Percentiles rank a stretch among this genome's conserved stretches.
phyloP scores from a whole-genome alignment of 805 yeast genomes.

The Lachancea mirantina region DNA sequence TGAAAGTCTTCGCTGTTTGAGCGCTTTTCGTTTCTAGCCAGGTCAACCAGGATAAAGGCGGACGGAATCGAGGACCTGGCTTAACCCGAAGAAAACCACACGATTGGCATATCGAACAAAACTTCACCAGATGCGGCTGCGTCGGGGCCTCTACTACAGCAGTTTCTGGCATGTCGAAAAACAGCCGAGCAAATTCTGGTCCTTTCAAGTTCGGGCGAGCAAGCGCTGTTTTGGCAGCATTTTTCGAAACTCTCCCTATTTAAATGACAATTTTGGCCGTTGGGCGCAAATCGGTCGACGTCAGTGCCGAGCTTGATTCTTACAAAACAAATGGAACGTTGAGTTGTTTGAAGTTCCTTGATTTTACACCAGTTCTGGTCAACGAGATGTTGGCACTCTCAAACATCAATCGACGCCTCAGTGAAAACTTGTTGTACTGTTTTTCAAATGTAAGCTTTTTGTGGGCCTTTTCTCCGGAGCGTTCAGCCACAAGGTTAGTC shows the following conservation, averaged over 20 bases:
- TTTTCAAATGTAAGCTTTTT: slow-evolving; percentile 14
- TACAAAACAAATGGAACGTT: no score
- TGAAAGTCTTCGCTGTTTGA: no score
- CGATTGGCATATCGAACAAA: slow-evolving; percentile 2
- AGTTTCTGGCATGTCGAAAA: slow-evolving; percentile 3
- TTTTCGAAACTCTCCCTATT: slow-evolving; percentile 24
- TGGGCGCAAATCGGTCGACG: slow-evolving; percentile 23
- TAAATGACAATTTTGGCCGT: slow-evolving; percentile 24
- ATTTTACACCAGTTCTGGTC: slow-evolving; percentile 20
- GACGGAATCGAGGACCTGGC: not conserved
- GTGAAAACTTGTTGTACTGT: slow-evolving; percentile 27
- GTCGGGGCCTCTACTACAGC: not conserved
- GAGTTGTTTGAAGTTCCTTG: no score
- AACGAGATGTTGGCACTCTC: slow-evolving; percentile 23
- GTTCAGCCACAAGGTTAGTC: not conserved
- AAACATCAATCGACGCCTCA: slow-evolving; percentile 25
- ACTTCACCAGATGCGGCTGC: slow-evolving; percentile 1
- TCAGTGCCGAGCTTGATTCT: slow-evolving; percentile 6
- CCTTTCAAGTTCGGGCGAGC: slow-evolving; percentile 18
- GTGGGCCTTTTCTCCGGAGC: not conserved
- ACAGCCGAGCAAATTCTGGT: not conserved
- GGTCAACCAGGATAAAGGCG: no score
- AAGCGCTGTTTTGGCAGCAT: slow-evolving; percentile 18
- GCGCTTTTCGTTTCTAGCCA: no score
- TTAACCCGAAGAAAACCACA: not conserved